Base-by-base conservation (phyloP, 2,329 filamentous ascomycete genomes). In the Elsinoe perseae region DNA sequence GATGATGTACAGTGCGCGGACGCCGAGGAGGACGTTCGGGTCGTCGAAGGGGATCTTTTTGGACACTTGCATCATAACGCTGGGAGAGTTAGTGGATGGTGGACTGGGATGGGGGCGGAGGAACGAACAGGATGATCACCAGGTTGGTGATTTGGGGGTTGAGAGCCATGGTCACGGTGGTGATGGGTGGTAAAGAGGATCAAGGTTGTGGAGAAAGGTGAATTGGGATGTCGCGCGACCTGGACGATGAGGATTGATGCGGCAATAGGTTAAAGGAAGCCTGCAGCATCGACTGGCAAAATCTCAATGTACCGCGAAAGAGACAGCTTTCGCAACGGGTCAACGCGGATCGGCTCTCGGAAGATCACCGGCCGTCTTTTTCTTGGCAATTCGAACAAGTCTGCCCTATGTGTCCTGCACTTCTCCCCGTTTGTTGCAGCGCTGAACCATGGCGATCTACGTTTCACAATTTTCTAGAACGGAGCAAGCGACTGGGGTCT, bases 31-130 rank as follows among this genome's bases (percentile, higher is more conserved):
- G 48, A 86, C 82, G 60, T 80, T 77, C n/a, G 83, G 89, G 69
- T 97, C 86, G 27, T 97, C 92, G 68, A 97, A 95, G 50, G 91
- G 89, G 60, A 98, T 84, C 75, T 86, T 89, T 82, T 97, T 97
- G 66, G 90, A 87, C 60, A 95, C 87, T 80, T 96, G 92, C 89
- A 97, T 96, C 86, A 96, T 95, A 70, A 88, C 87, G 65, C 64
- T 62, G 56, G 25, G 25, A 27, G 10, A 20, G 40, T 28, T 34
- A 36, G 42, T 44, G 21, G 20, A 38, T 27, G 12, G 16, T 9
- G 21, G 23, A 6, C 9, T 21, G 20, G 9, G 27, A 9, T 34
- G 6, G 30, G n/a, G 16, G 40, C 21, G 50, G 36, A 32, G 52
- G 46, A 27, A 36, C 63, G 50, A 57, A 72, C 65, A 95, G 83